Evolutionary conservation across 1,284 basidiomycete genomes (phyloP).

Genomic region (Paramarasmius palmivorus): DNA sequence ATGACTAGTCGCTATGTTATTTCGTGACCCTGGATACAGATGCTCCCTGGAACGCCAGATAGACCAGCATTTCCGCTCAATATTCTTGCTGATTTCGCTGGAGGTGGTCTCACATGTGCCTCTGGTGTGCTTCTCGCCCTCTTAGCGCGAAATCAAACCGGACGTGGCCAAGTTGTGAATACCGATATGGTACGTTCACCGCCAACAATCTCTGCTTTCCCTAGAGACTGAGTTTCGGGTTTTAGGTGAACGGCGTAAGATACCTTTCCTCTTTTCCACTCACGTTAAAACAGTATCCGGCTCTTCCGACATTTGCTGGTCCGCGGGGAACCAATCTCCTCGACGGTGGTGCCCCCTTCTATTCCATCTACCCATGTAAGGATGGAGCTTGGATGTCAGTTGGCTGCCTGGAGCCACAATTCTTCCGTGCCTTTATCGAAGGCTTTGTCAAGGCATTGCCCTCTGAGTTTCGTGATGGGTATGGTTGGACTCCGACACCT

Average conservation of each 20-base stretch:
- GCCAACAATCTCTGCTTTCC: conserved; percentile 2
- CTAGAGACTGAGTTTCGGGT: background rate
- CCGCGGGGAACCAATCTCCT: conserved; percentile 63
- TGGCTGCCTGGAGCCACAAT: conserved; percentile 72
- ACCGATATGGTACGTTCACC: conserved; percentile 66
- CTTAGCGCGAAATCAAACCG: conserved; percentile 62
- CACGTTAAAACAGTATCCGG: conserved; percentile 42
- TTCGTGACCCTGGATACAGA: conserved; percentile 36
- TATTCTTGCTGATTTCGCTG: conserved; percentile 81
- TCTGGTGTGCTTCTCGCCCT: conserved; percentile 78
- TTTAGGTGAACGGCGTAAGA: conserved; percentile 75
- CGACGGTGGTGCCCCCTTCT: conserved; percentile 82
- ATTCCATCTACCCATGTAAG: conserved; percentile 72
- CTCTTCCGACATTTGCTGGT: conserved; percentile 39
- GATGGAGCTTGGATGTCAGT: conserved; percentile 79
- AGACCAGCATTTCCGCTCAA: conserved; percentile 78
- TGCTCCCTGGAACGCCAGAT: conserved; percentile 63
- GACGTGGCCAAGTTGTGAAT: conserved; percentile 75
- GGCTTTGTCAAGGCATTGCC: conserved; percentile 55
- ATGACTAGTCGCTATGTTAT: background rate
- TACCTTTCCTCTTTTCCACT: conserved; percentile 77
- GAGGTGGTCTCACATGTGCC: conserved; percentile 75
- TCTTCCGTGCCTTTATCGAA: conserved; percentile 64
- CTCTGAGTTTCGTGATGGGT: conserved; percentile 34
- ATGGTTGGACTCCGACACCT: conserved; percentile 55